Evolutionary conservation across 768 basidiomycete genomes (phyloP), one percentile per base, ranked within the genome.

Genomic region (Russula brevipes): DNA sequence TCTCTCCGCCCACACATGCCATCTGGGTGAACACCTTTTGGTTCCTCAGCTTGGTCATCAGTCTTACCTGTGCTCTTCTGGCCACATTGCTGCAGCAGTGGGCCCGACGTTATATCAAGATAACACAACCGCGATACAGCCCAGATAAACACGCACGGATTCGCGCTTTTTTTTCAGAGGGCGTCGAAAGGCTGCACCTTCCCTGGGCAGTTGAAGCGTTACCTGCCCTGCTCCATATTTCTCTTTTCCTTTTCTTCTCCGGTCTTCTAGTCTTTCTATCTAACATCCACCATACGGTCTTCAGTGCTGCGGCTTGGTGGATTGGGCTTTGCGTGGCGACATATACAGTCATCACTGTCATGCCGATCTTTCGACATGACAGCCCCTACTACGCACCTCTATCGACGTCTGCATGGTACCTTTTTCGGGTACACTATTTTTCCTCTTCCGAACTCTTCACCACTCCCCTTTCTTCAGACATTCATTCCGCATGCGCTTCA

Each of bases 191-290:
- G 42, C 44, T 60, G 31, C 44, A 24, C 11, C 38, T 64, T 52
- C 44, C 51, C 4, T 30, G 19, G 57, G 45, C 33, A 0, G 53
- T 64, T 1, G 58, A 60, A 35, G 59, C 59, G 10, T 12, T 67
- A 4, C 64, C 66, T 8, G 14, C 57, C 0, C 31, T 67, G 9
- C 39, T 67, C 6, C 63, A 66, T 17, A 24, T 65, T 2, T 65
- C 66, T 11, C 51, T 66, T 35, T 65, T 57, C 59, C 46, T 67
- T 10, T 67, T 67, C 54, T 56, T 67, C n/a, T 17, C 39, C 3
- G 64, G 66, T 5, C 64, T 67, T 16, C 1, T 51, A n/a, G n/a
- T 60, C 14, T 66, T 65, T 30, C 38, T 67, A 24, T 65, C 54
- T 24, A 53, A 52, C 16, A 45, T 66, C n/a, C 12, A 67, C 35